Base-by-base conservation (phyloP, 208 protist species). In the Herpetomonas samuelpessoai region DNA sequence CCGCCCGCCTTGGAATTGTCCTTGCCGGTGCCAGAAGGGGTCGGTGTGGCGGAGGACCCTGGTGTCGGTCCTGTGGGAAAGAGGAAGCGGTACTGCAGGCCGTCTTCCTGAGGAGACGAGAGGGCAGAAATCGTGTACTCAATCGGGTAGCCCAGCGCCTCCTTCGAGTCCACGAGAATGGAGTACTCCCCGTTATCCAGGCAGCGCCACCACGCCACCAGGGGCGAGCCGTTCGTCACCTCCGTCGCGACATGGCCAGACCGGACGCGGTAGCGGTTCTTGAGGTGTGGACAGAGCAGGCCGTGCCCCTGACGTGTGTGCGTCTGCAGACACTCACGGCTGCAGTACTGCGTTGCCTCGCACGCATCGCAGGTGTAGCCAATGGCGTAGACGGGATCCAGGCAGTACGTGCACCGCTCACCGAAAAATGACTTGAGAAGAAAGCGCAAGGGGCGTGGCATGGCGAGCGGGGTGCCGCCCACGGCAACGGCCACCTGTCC, bases 161-260 rank as follows among this genome's bases (percentile, higher is more conserved):
- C 81, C 70, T 74, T 68, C 24, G 71, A 65, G 71, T 92, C 85
- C 2, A 90, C 81, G 9, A 92, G 68, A 53, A 95, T 83, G 39
- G 68, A 82, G 68, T 83, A 95, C 45, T 49, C 57, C 14, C 77
- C 72, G 46, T 87, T 58, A 35, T 87, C 80, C 21, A 88, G 57
- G 62, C 81, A 87, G 55, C 81, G 79, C 86, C 88, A 95, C 82
- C 83, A 92, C 53, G 77, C 83, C 53, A 92, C 84, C 29, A 92
- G 68, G 27, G 68, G 74, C 25, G 76, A 76, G 30, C 76, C 83
- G 18, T 90, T 83, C 38, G 71, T 76, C 61, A 81, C 76, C 58
- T 85, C 80, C 6, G 77, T 83, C 39, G 76, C 67, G 27, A 89
- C 83, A 56, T 74, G 69, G n/a, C 78, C 83, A 16, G 74, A 79